Evolutionary conservation across 805 yeast genomes (phyloP).

Genomic region (Barnettozyma vustinii): DNA sequence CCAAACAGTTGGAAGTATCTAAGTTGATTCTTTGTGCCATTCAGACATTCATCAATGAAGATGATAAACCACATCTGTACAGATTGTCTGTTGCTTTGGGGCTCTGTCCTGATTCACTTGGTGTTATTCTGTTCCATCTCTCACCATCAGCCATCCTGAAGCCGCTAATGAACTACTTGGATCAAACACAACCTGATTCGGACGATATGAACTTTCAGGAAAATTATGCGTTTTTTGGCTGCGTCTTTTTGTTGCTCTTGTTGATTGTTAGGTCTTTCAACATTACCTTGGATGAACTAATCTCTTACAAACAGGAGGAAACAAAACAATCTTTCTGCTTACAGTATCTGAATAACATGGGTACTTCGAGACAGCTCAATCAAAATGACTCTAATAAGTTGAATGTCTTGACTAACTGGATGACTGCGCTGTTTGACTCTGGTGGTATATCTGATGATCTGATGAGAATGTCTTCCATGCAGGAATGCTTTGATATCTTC

Average conservation of each 20-base stretch:
- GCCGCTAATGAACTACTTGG: conserved; percentile 48
- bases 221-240: conserved; percentile 62
- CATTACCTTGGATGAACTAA: conserved; percentile 26
- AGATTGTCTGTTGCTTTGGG: conserved; percentile 49
- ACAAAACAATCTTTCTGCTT: conserved; percentile 28
- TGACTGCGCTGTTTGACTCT: conserved; percentile 71
- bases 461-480: conserved; percentile 57
- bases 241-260: conserved; percentile 43
- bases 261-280: conserved; percentile 35
- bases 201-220: conserved; percentile 62
- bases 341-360: conserved; percentile 25
- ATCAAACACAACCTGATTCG: conserved; percentile 32
- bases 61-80: conserved; percentile 39
- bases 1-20: conserved; percentile 42
- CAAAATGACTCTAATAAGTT: conserved; percentile 24
- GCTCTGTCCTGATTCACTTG: conserved; percentile 36
- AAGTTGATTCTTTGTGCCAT: conserved; percentile 29
- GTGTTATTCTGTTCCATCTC: conserved; percentile 37
- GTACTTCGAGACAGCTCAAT: conserved; percentile 22
- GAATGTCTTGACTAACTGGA: conserved; percentile 61
- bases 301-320: conserved; percentile 14
- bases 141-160: conserved; percentile 38
- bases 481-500: conserved; percentile 61
- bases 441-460: conserved; percentile 84
- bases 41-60: conserved; percentile 31